A percentile compares a stretch with the other conserved stretches of the same genome.
Conservation (phyloP, 208 protist species). For the Histomonas meleagridis region DNA sequence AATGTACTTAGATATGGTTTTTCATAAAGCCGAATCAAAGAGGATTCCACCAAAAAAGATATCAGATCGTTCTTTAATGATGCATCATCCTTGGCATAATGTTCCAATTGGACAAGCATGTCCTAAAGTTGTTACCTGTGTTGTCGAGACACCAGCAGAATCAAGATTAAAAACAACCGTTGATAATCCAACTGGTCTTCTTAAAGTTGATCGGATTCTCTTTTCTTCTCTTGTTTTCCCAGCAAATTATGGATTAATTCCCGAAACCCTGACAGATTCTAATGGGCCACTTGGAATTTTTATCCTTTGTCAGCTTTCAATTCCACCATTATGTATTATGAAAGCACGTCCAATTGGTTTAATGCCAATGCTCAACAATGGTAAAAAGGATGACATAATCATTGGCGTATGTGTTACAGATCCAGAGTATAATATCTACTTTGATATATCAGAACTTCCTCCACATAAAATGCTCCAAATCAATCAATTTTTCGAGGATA, state of each 20-base stretch:
- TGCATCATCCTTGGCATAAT: not conserved
- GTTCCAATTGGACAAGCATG: not conserved
- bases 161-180: not conserved
- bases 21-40: too few species aligned
- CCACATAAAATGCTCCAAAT: not conserved
- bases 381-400: not conserved
- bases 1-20: too few species aligned
- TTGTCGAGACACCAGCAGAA: not conserved
- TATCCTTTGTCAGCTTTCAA: not conserved
- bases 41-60: too few species aligned
- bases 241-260: conserved; percentile 28
- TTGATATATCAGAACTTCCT: not conserved
- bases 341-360: not conserved
- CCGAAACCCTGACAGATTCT: not conserved
- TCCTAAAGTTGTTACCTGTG: not conserved
- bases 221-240: not conserved
- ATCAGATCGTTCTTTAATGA: not conserved
- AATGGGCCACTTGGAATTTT: conserved; percentile 15
- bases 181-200: conserved; percentile 7
- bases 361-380: conserved; percentile 2
- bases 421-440: conserved; percentile 27
- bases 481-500: not conserved
- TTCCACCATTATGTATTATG: not conserved
- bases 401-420: not conserved
- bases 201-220: conserved; percentile 11